Evolutionary conservation across 1,139 yeast species (phyloP).

Genomic region (Suhomyces terraborum): DNA sequence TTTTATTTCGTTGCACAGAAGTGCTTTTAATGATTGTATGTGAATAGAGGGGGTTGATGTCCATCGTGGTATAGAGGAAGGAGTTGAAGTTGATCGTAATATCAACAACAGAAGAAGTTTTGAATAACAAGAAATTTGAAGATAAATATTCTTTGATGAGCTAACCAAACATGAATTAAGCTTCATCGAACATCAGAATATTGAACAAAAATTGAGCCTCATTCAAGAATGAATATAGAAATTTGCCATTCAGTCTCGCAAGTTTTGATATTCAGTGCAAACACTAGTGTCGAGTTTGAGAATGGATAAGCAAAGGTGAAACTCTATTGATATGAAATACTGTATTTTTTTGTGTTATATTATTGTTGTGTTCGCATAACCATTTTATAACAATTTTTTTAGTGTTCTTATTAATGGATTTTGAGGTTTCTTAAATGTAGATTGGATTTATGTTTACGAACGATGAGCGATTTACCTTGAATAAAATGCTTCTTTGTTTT

Average conservation of each 20-base stretch:
- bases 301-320: not conserved
- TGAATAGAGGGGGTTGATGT: slow-evolving; percentile 2
- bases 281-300: no score
- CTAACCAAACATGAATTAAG: no score
- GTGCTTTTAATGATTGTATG: slow-evolving; percentile 4
- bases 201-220: no score
- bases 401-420: not conserved
- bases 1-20: not conserved
- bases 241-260: no score
- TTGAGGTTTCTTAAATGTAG: not conserved
- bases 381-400: not conserved
- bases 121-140: no score
- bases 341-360: not conserved
- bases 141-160: no score
- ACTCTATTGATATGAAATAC: not conserved
- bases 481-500: no score
- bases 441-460: no score
- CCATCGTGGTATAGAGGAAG: not conserved
- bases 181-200: no score
- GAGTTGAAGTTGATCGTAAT: not conserved
- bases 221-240: no score
- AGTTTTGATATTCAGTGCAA: no score
- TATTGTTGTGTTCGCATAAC: not conserved
- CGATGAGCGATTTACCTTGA: no score
- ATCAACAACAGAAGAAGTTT: not conserved